Base-by-base conservation (phyloP, 2,329 filamentous ascomycete genomes). In the Phialemoniopsis sp. region DNA sequence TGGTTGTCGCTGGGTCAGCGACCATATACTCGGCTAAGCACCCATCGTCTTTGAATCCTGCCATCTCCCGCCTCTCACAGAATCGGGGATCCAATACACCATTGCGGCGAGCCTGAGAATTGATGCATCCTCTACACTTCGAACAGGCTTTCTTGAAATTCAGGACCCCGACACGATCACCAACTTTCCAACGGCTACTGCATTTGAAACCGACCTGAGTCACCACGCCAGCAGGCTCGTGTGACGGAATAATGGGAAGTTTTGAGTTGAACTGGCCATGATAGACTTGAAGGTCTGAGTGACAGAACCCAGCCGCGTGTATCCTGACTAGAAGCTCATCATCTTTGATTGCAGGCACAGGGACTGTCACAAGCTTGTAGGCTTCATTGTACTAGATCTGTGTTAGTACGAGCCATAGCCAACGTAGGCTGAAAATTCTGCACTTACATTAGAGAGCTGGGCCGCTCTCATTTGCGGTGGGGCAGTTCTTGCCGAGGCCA, bases 301-400 rank as follows among this genome's bases (percentile, higher is more conserved):
- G 60, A 39, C 61, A 63, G 46, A 62, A 63, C 1, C 60, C 56
- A 7, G 60, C 60, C 3, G 60, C 60, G 21, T 57, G 45, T 32
- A 63, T 45, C 19, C 49, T 48, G 40, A 64, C 41, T 14, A 63
- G 52, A 4, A 63, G 48, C 16, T 61, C 54, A 34, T 49, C 33
- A 9, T 51, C 48, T 17, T 40, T 45, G 21, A 57, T 49, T 5
- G 31, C 21, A 4, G 59, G 59, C 1, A 51, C 38, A 13, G 43
- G 40, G 14, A 38, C 44, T 12, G 37, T 37, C 1, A 42, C 46
- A 5, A 60, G 32, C 12, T 47, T 44, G 29, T 60, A 62, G 3
- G 56, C 51, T 13, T 53, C 45, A 16, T 50, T 50, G 37, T 57
- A 60, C 58, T 61, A 17, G 12, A 21, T 32, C 8, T 32, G 30